Evolutionary conservation across 129 eudicot species (phyloP).

Genomic region (Escallonia herrerae): DNA sequence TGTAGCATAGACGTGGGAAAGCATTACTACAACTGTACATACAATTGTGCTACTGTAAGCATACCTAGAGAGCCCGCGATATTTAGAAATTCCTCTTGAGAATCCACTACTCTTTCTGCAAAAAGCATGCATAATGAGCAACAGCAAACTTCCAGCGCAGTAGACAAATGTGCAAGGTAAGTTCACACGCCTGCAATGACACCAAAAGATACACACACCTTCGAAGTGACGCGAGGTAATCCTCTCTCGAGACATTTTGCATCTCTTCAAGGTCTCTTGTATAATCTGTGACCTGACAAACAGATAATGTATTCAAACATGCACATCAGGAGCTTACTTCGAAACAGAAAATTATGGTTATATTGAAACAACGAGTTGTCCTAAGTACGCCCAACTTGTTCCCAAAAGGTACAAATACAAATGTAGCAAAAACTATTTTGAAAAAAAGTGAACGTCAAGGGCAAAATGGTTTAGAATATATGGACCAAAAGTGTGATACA

Average conservation of each 20-base stretch:
- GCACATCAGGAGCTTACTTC: too few species aligned
- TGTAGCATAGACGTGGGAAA: neutral
- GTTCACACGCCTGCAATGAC: neutral
- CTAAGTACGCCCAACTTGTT: too few species aligned
- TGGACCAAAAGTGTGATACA: too few species aligned
- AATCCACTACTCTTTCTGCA: constrained; percentile 99
- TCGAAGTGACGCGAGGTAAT: constrained; percentile 92
- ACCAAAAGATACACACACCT: constrained; percentile 34
- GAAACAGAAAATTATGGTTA: too few species aligned
- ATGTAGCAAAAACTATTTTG: too few species aligned
- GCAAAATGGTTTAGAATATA: too few species aligned
- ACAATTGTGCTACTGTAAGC: neutral
- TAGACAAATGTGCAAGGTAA: constrained; percentile 2
- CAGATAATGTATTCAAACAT: constrained; percentile 18
- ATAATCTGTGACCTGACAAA: constrained; percentile 82
- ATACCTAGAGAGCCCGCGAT: constrained; percentile 87
- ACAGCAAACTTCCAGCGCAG: constrained; percentile 7
- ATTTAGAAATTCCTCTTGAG: constrained; percentile 85
- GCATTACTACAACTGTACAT: neutral
- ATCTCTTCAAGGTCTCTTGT: constrained; percentile 95
- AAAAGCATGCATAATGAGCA: constrained; percentile 10
- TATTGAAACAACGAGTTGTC: too few species aligned
- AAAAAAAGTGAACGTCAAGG: too few species aligned
- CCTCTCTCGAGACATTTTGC: constrained; percentile 94
- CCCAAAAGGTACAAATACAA: too few species aligned